Evolutionary conservation across 208 protist genomes (phyloP), one percentile per base, ranked within the genome.

Genomic region (Crithidia mellificae): DNA sequence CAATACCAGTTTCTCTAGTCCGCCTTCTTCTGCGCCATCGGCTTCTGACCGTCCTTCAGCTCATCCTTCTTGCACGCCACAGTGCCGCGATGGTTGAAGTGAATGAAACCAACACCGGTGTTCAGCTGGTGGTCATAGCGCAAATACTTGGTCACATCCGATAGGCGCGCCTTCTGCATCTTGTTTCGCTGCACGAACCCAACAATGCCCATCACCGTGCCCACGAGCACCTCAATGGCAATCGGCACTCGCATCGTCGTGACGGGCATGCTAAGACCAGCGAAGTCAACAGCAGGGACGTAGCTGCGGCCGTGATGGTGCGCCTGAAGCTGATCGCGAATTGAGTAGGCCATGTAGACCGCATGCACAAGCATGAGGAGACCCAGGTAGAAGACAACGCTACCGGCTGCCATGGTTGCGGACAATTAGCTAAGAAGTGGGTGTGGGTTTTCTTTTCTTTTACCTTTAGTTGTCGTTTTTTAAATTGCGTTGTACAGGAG

Each of bases 81-180:
- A 15, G 75, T 71, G 38, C 88, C 91, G 44, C 91, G 88, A 65
- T 96, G 91, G 63, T 93, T 94, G 53, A 96, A 96, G 72, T 94
- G 87, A 43, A 92, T 84, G 65, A 96, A 94, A 24, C 72, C 84
- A 15, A 88, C 55, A 11, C 85, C 84, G 12, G 87, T 93, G 58
- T 82, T 78, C 69, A 88, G 68, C 25, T 78, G 63, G 34, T 78
- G 49, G 52, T 96, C 88, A 55, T 94, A 94, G 25, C 85, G 79
- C 30, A 81, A 63, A 46, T 65, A 71, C 66, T 77, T 82, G 47
- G 74, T 87, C 50, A 80, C 69, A 51, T 94, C 88, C 25, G 68
- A 58, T 29, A 93, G 80, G 4, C 88, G 86, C 20, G 88, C 86
- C 19, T 68, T 61, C 27, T 85, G 53, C 38, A 96, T 72, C 11